Evolutionary conservation across 805 yeast species (phyloP).

Genomic region (Lipomyces orientalis): DNA sequence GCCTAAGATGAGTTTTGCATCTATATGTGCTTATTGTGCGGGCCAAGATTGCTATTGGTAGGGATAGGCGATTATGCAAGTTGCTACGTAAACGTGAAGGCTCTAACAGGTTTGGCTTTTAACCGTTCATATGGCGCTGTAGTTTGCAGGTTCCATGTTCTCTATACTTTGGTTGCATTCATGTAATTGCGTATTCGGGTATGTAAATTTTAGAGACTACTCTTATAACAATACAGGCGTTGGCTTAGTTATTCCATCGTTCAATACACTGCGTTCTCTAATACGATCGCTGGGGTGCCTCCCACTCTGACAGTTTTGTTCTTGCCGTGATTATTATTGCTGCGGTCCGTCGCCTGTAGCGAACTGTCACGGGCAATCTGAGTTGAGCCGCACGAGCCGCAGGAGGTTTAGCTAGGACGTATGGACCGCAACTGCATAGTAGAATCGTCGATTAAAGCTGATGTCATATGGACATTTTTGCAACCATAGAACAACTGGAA

Average conservation of each 20-base stretch:
- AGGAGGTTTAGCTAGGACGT: too few relatives aligned
- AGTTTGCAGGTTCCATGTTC: neutral
- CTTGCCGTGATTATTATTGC: too few relatives aligned
- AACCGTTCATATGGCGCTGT: neutral
- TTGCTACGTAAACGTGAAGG: neutral
- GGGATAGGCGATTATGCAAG: neutral
- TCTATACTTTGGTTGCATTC: neutral
- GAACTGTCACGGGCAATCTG: too few relatives aligned
- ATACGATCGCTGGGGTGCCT: too few relatives aligned
- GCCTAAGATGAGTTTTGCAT: neutral
- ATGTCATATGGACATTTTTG: too few relatives aligned
- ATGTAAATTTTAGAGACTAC: neutral
- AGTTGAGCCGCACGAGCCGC: too few relatives aligned
- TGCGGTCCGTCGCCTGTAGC: too few relatives aligned
- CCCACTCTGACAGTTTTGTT: too few relatives aligned
- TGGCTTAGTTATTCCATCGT: neutral
- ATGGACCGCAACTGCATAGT: too few relatives aligned
- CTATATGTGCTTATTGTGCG: neutral
- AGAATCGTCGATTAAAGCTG: too few relatives aligned
- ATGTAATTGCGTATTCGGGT: neutral
- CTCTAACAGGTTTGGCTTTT: neutral
- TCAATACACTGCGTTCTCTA: too few relatives aligned
- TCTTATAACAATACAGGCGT: neutral
- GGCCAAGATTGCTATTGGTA: neutral
- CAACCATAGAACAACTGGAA: too few relatives aligned